These are phyloP conservation scores for Rutstroemia sydowiana DNA, from an alignment of 2,329 filamentous ascomycete species.

Conservation along the genomic window DNA sequence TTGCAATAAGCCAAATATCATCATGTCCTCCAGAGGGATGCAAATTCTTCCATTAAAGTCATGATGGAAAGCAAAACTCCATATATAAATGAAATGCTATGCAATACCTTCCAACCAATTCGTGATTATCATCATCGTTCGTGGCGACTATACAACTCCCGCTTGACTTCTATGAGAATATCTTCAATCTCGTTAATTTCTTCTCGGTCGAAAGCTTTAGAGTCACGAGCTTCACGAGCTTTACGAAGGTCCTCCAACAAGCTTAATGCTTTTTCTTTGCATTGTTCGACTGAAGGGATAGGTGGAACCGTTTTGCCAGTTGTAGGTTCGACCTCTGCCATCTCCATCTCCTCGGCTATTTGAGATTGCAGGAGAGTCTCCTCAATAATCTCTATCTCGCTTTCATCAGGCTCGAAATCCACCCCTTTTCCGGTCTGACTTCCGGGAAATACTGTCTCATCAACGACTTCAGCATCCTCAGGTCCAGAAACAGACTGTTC, in stretches of 20 bases:
- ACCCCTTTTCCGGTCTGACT: not conserved
- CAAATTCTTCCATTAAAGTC: no score
- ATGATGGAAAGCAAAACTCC: constrained; percentile 15
- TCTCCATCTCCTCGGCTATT: constrained; percentile 4
- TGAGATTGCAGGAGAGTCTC: constrained; percentile 7
- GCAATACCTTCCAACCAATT: constrained; percentile 18
- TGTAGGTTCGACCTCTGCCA: not conserved
- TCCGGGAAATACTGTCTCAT: not conserved
- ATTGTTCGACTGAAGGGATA: constrained; percentile 32
- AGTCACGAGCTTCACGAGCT: constrained; percentile 55
- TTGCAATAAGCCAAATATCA: not conserved
- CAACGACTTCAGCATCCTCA: constrained; percentile 7
- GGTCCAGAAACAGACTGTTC: not conserved
- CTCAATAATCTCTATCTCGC: constrained; percentile 2
- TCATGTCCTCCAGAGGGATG: no score
- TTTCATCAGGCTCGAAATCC: not conserved
- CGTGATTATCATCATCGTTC: no score
- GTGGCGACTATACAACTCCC: constrained; percentile 65
- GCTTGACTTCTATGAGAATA: constrained; percentile 70
- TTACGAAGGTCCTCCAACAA: constrained; percentile 53
- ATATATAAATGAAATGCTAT: constrained; percentile 19
- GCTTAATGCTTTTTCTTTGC: constrained; percentile 48
- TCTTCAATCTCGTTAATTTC: constrained; percentile 69
- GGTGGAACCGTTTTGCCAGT: not conserved
- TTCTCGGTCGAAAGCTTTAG: no score